phyloP scores from a whole-genome alignment of 1,139 yeast species.

The Arxiozyma slooffiae region DNA sequence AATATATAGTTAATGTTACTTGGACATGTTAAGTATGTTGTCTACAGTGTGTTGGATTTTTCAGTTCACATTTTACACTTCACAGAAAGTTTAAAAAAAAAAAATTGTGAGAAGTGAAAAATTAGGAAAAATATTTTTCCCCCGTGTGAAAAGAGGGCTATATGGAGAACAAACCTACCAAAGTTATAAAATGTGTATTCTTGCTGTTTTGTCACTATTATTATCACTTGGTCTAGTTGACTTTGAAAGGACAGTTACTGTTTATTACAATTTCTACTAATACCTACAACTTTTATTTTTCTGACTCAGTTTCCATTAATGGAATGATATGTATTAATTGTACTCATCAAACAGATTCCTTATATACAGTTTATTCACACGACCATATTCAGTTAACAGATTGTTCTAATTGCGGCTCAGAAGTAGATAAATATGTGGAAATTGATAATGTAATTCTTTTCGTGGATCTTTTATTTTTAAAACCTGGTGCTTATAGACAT shows the following conservation, averaged over 20 bases:
- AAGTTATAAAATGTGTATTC: not conserved
- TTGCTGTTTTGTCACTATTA: not conserved
- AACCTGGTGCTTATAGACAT: constrained; percentile 87
- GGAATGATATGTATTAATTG: constrained; percentile 93
- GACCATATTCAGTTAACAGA: constrained; percentile 73
- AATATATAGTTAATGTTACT: not conserved
- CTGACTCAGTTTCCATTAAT: not conserved
- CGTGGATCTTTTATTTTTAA: constrained; percentile 70
- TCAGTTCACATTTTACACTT: not conserved
- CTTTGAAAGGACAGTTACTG: not conserved
- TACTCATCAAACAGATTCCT: constrained; percentile 49
- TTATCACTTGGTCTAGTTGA: not conserved
- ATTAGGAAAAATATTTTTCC: too few species aligned
- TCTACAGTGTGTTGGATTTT: too few species aligned
- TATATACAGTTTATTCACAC: constrained; percentile 65
- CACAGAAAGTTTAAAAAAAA: not conserved
- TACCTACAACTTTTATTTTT: not conserved
- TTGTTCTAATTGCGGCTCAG: constrained; percentile 59
- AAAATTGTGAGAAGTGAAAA: not conserved
- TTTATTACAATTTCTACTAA: not conserved
- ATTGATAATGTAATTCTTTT: constrained; percentile 75
- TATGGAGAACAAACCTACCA: not conserved
- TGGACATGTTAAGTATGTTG: not conserved
- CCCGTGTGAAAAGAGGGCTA: not conserved
- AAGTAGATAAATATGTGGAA: constrained; percentile 88